Evolutionary conservation across 805 yeast genomes (phyloP).

Genomic region (Yarrowia divulgata): DNA sequence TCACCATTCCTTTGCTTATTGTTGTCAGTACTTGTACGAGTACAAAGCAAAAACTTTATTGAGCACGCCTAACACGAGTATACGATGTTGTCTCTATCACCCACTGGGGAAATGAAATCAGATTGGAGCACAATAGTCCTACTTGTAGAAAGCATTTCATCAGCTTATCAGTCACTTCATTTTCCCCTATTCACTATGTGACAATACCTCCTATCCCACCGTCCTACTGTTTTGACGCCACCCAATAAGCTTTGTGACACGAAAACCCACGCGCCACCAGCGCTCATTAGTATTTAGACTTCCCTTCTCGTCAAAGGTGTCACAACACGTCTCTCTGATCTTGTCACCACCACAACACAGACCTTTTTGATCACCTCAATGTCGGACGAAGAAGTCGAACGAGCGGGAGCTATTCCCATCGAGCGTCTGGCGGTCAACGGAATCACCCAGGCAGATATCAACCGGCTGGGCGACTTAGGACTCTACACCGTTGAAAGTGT

Average conservation of each 20-base stretch:
- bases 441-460: slow-evolving; percentile 77
- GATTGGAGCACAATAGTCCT: too few species aligned
- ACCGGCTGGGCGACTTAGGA: slow-evolving; percentile 82
- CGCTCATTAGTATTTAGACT: neutral
- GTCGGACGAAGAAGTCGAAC: slow-evolving; percentile 30
- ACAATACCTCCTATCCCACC: too few species aligned
- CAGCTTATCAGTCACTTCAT: too few species aligned
- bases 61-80: too few species aligned
- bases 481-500: slow-evolving; percentile 89
- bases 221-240: slow-evolving; percentile 1
- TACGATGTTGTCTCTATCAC: too few species aligned
- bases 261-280: slow-evolving; percentile 13
- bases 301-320: slow-evolving; percentile 3
- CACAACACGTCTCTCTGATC: neutral
- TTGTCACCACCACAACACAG: neutral
- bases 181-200: too few species aligned
- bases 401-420: slow-evolving; percentile 32
- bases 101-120: too few species aligned
- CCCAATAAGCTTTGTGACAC: slow-evolving; percentile 14
- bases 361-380: neutral
- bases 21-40: too few species aligned
- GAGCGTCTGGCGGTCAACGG: slow-evolving; percentile 60
- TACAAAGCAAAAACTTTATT: too few species aligned
- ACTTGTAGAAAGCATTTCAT: too few species aligned
- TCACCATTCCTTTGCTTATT: too few species aligned